Conservation (phyloP, 108 stramenopile genomes). For the Nitzschia inconspicua region DNA sequence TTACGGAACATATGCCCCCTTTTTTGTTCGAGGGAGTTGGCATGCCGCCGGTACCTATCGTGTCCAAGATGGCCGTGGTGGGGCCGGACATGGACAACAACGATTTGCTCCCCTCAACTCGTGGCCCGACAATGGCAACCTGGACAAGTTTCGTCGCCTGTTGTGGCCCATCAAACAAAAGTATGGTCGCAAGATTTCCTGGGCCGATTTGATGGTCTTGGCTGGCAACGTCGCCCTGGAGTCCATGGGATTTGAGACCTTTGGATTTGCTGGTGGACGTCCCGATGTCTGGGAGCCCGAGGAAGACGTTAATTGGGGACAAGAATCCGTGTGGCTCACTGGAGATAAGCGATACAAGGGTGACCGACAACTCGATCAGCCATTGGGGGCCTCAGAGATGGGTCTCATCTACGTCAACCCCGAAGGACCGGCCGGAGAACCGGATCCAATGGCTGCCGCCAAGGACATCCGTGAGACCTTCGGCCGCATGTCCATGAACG, state of each 20-base stretch:
- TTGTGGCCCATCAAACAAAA: slow-evolving; percentile 78
- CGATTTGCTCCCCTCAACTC: slow-evolving; percentile 72
- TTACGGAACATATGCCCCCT: slow-evolving; percentile 72
- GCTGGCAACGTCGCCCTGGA: slow-evolving; percentile 81
- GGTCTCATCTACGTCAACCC: slow-evolving; percentile 86
- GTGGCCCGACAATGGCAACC: slow-evolving; percentile 82
- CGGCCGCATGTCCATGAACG: slow-evolving; percentile 72
- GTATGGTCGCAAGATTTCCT: slow-evolving; percentile 53
- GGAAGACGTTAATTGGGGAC: slow-evolving; percentile 76
- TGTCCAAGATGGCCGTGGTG: slow-evolving; percentile 69
- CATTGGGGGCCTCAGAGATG: slow-evolving; percentile 77
- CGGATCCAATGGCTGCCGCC: slow-evolving; percentile 63
- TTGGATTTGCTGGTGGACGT: slow-evolving; percentile 71
- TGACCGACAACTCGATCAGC: slow-evolving; percentile 45
- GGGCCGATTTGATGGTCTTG: slow-evolving; percentile 84
- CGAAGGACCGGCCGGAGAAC: slow-evolving; percentile 68
- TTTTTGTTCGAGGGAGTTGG: slow-evolving; percentile 60
- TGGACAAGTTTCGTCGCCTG: slow-evolving; percentile 66
- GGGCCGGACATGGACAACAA: slow-evolving; percentile 55
- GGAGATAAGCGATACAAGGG: slow-evolving; percentile 37
- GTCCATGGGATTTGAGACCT: slow-evolving; percentile 53
- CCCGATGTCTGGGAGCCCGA: slow-evolving; percentile 63
- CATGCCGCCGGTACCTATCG: slow-evolving; percentile 75
- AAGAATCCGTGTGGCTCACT: slow-evolving; percentile 59
- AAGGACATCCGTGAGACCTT: slow-evolving; percentile 77